Conservation (phyloP, 305 asterid genomes). For the Stenogyne calaminthoides region DNA sequence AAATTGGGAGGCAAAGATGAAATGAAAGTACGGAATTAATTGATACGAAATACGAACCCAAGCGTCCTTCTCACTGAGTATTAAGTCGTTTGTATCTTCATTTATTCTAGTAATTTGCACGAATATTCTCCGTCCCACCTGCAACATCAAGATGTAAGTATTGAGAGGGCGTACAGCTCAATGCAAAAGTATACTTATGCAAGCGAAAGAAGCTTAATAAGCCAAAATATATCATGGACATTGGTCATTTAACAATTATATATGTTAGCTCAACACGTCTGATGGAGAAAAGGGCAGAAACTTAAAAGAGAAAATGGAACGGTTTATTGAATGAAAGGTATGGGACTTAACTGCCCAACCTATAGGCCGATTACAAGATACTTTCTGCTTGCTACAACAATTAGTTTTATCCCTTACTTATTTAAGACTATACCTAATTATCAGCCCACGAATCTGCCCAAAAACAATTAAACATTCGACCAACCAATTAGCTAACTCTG, state of each 20-base stretch:
- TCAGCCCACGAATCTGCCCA: too few relatives aligned
- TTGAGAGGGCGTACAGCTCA: neutral
- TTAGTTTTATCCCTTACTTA: too few relatives aligned
- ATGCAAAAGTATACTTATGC: neutral
- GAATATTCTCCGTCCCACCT: slow-evolving; percentile 81
- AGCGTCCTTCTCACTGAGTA: slow-evolving; percentile 90
- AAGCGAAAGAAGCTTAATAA: neutral
- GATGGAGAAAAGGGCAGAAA: too few relatives aligned
- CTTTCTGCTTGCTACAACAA: too few relatives aligned
- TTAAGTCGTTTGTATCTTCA: slow-evolving; percentile 88
- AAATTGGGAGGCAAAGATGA: slow-evolving; percentile 21
- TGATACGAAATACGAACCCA: slow-evolving; percentile 62
- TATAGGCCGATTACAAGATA: too few relatives aligned
- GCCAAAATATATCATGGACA: slow-evolving; percentile 2
- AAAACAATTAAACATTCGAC: too few relatives aligned
- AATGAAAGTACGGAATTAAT: slow-evolving; percentile 6
- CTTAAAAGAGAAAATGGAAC: too few relatives aligned
- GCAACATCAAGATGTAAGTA: slow-evolving; percentile 32
- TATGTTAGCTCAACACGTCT: too few relatives aligned
- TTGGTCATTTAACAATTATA: neutral
- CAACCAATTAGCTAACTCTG: too few relatives aligned
- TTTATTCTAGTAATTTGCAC: slow-evolving; percentile 81
- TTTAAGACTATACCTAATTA: too few relatives aligned
- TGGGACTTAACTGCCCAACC: too few relatives aligned
- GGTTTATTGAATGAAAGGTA: too few relatives aligned